Percentiles rank a stretch among this genome's conserved stretches.
phyloP scores from a whole-genome alignment of 208 protist genomes.

The Leishmania gerbilli region DNA sequence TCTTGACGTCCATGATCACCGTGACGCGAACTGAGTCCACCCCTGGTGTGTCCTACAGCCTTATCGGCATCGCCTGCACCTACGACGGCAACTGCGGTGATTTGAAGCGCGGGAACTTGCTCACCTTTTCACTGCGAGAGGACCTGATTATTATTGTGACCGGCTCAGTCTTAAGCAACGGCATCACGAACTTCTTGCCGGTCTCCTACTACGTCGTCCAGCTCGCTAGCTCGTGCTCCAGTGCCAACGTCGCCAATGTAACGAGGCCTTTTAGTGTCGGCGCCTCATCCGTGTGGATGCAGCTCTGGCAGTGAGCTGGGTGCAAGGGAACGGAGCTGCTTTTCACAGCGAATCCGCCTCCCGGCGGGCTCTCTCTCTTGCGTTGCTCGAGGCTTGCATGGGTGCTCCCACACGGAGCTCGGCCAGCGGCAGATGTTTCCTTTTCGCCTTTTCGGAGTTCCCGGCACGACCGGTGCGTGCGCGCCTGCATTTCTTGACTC shows the following conservation, averaged over 20 bases:
- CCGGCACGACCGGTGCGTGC: neutral
- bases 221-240: constrained; percentile 9
- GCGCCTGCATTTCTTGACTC: neutral
- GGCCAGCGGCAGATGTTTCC: neutral
- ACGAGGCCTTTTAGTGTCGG: constrained; percentile 7
- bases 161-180: constrained; percentile 11
- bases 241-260: constrained; percentile 9
- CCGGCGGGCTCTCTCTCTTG: neutral
- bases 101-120: constrained; percentile 5
- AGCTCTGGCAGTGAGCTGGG: constrained; percentile 1
- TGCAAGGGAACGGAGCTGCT: neutral
- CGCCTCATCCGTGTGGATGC: constrained; percentile 10
- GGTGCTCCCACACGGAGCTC: neutral
- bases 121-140: constrained; percentile 8
- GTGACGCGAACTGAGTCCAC: constrained; percentile 10
- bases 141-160: constrained; percentile 21
- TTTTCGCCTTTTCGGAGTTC: neutral
- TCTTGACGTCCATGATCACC: constrained; percentile 1
- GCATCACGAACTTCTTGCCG: constrained; percentile 25
- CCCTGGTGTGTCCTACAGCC: constrained; percentile 16
- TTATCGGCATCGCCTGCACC: constrained; percentile 21
- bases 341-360: neutral
- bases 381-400: neutral
- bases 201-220: constrained; percentile 24
- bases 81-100: constrained; percentile 12